These are phyloP conservation scores for Alternaria infectoria DNA, from an alignment of 2,329 filamentous ascomycete genomes.

Conservation along the genomic window DNA sequence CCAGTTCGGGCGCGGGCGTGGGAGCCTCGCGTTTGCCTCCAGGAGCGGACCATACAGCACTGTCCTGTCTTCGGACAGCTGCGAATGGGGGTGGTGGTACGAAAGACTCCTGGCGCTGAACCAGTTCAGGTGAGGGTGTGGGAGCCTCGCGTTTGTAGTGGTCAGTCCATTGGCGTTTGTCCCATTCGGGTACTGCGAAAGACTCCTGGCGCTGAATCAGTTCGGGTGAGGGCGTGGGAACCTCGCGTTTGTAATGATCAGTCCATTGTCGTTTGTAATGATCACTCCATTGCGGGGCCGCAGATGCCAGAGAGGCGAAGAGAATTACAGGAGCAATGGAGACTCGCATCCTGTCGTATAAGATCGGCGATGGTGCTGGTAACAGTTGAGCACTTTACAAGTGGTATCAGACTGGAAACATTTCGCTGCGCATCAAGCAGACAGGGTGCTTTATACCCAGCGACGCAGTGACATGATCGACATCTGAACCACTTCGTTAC, in stretches of 20 bases:
- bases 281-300: neutral
- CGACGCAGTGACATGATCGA: neutral
- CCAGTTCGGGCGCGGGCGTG: neutral
- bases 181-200: no score
- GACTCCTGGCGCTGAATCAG: neutral
- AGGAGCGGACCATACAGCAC: neutral
- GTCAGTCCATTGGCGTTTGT: no score
- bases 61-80: neutral
- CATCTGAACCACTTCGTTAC: neutral
- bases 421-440: neutral
- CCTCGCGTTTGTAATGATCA: neutral
- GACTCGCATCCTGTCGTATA: neutral
- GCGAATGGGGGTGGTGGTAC: neutral
- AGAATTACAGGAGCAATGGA: neutral
- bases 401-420: neutral
- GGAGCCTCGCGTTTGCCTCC: neutral
- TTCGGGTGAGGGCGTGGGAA: neutral
- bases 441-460: neutral
- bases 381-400: neutral
- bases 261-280: neutral
- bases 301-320: constrained; percentile 5
- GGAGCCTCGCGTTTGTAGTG: neutral
- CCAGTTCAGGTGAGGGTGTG: neutral
- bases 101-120: neutral
- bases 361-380: neutral